These are phyloP conservation scores for Cladophialophora bantiana DNA, from an alignment of 2,329 filamentous ascomycete genomes.

Conservation along the genomic window DNA sequence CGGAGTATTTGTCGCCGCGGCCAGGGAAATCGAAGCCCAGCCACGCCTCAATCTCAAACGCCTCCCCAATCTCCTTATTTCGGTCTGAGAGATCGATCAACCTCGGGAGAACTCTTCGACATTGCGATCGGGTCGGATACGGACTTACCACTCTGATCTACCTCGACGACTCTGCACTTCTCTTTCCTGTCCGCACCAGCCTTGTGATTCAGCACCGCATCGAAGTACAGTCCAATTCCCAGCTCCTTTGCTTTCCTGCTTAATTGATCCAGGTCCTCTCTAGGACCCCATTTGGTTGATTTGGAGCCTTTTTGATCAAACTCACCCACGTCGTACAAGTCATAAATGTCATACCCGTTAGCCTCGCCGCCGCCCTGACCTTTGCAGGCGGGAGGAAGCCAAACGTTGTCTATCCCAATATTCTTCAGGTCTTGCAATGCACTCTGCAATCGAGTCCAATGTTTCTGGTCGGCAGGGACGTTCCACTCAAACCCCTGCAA, in stretches of 20 bases:
- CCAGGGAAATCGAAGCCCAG: slow-evolving; percentile 71
- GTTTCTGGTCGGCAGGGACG: slow-evolving; percentile 62
- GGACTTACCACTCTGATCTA: slow-evolving; percentile 59
- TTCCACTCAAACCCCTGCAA: slow-evolving; percentile 79
- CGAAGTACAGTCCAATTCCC: slow-evolving; percentile 69
- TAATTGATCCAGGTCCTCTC: slow-evolving; percentile 65
- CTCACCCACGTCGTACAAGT: slow-evolving; percentile 74
- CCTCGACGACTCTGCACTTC: slow-evolving; percentile 67
- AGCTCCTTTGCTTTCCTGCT: slow-evolving; percentile 58
- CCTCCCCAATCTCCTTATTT: slow-evolving; percentile 59
- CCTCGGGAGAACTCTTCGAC: background rate
- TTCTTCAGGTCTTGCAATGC: slow-evolving; percentile 62
- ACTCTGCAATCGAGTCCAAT: slow-evolving; percentile 66
- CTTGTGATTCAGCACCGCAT: slow-evolving; percentile 76
- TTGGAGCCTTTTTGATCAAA: slow-evolving; percentile 72
- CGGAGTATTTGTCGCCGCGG: slow-evolving; percentile 65
- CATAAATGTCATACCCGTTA: slow-evolving; percentile 75
- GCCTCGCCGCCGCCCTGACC: slow-evolving; percentile 62
- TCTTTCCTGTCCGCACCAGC: slow-evolving; percentile 72
- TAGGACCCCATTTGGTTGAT: slow-evolving; percentile 73
- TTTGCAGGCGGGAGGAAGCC: slow-evolving; percentile 77
- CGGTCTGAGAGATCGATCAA: slow-evolving; percentile 53
- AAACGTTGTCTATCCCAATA: slow-evolving; percentile 68
- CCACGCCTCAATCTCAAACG: slow-evolving; percentile 72
- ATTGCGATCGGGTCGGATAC: background rate